Conservation (phyloP, 345 rosid species). For the Gossypium herbaceum region DNA sequence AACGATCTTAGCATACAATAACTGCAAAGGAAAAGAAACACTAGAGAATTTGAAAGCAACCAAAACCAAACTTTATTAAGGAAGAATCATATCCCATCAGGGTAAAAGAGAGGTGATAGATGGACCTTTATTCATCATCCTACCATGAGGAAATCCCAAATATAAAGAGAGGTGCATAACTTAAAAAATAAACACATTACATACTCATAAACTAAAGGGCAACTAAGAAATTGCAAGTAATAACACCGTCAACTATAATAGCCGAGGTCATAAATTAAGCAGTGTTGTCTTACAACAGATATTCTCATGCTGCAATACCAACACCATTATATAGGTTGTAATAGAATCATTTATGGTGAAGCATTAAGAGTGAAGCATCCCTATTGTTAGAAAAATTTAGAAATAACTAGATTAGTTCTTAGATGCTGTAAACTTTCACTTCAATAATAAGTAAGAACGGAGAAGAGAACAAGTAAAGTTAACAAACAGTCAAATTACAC, state of each 20-base stretch:
- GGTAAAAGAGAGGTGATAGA: not conserved
- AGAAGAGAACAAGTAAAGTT: not conserved
- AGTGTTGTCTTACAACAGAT: not conserved
- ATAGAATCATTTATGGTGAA: not conserved
- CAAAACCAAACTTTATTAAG: not conserved
- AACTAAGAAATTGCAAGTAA: not conserved
- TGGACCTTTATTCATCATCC: not conserved
- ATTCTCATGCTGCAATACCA: not conserved
- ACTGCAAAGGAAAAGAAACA: not conserved
- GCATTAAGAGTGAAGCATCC: too few relatives aligned
- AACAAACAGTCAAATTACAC: not conserved
- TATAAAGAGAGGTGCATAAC: not conserved
- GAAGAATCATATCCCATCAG: not conserved
- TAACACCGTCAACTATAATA: not conserved
- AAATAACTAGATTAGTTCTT: not conserved
- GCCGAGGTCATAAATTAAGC: not conserved
- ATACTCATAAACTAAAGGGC: not conserved
- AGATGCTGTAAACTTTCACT: not conserved
- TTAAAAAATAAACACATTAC: not conserved
- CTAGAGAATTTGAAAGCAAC: not conserved
- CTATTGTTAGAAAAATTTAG: not conserved
- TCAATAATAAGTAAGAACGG: not conserved
- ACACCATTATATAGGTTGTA: not conserved
- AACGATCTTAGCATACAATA: not conserved
- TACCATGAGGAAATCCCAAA: not conserved